Conservation (phyloP, 805 yeast species). For the Lachancea sp. region DNA sequence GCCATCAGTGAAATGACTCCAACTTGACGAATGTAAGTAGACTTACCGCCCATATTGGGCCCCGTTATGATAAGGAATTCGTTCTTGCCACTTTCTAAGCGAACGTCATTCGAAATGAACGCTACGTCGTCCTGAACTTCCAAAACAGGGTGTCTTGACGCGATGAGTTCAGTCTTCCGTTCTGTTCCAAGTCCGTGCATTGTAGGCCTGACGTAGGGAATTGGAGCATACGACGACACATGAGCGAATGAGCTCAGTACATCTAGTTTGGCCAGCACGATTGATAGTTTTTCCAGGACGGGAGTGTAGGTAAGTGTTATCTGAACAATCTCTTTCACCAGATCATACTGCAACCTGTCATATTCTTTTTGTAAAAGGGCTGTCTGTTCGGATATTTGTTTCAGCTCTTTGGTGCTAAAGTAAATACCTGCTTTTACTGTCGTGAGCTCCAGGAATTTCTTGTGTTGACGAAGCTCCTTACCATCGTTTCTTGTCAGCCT, state of each 20-base stretch:
- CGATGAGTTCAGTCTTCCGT: conserved; percentile 50
- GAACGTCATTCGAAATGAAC: conserved; percentile 91
- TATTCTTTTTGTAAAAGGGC: conserved; percentile 58
- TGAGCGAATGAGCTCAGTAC: conserved; percentile 83
- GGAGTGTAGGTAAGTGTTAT: conserved; percentile 79
- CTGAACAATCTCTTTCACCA: conserved; percentile 75
- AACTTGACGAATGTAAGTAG: conserved; percentile 83
- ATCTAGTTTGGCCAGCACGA: conserved; percentile 66
- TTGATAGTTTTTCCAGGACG: conserved; percentile 62
- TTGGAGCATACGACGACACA: conserved; percentile 74
- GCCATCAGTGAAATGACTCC: conserved; percentile 85
- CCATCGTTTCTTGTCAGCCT: conserved; percentile 89
- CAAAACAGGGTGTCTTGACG: conserved; percentile 92
- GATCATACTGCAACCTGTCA: conserved; percentile 63
- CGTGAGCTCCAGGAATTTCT: conserved; percentile 67
- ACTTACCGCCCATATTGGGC: conserved; percentile 97
- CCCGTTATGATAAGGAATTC: conserved; percentile 88
- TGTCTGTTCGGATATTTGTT: conserved; percentile 53
- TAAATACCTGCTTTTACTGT: conserved; percentile 94
- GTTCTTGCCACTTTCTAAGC: conserved; percentile 45
- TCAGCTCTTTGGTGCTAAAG: conserved; percentile 69
- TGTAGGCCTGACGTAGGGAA: conserved; percentile 69
- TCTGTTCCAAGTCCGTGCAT: conserved; percentile 47
- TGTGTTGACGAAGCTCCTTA: conserved; percentile 53
- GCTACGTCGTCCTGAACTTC: conserved; percentile 86